Percentiles rank a stretch among this genome's conserved stretches.
These are phyloP conservation scores for Russula griseocarnosa DNA, from an alignment of 768 basidiomycete species.

Conservation along the genomic window DNA sequence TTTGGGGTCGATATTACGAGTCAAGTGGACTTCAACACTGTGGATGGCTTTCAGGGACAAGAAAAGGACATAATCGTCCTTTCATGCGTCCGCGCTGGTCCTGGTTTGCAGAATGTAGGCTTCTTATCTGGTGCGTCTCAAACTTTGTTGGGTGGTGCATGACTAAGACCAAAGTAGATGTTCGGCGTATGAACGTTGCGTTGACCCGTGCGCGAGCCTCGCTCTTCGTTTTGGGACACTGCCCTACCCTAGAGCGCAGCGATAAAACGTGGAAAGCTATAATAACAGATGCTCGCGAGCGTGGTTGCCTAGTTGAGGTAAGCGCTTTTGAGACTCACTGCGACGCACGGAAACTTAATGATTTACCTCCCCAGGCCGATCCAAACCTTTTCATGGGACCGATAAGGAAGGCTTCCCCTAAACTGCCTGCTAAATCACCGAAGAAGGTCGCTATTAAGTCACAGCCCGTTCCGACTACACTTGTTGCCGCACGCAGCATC, in stretches of 20 bases:
- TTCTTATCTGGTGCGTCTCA: slow-evolving; percentile 69
- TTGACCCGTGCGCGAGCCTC: slow-evolving; percentile 95
- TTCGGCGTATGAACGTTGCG: slow-evolving; percentile 96
- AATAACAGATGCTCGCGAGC: slow-evolving; percentile 65
- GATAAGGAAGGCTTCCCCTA: slow-evolving; percentile 2
- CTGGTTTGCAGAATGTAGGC: slow-evolving; percentile 75
- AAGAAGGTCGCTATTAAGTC: slow-evolving; percentile 6
- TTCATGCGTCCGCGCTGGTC: slow-evolving; percentile 92
- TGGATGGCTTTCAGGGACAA: slow-evolving; percentile 98
- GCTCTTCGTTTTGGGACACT: slow-evolving; percentile 89
- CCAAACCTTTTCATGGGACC: slow-evolving; percentile 40
- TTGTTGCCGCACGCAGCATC: slow-evolving; percentile 23
- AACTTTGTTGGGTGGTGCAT: not conserved
- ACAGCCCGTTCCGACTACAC: slow-evolving; percentile 10
- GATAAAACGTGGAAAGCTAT: slow-evolving; percentile 77
- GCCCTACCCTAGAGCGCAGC: slow-evolving; percentile 82
- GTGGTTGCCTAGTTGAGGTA: slow-evolving; percentile 64
- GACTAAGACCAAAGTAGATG: slow-evolving; percentile 42
- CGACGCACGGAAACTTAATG: not conserved
- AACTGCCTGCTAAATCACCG: slow-evolving; percentile 1
- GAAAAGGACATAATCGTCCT: slow-evolving; percentile 98
- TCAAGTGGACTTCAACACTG: slow-evolving; percentile 90
- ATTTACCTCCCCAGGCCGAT: slow-evolving; percentile 34
- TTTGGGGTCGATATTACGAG: slow-evolving; percentile 70
- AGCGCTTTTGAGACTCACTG: slow-evolving; percentile 30